Conservation (phyloP, 495 filamentous ascomycete genomes). For the Entonaema liquescens region DNA sequence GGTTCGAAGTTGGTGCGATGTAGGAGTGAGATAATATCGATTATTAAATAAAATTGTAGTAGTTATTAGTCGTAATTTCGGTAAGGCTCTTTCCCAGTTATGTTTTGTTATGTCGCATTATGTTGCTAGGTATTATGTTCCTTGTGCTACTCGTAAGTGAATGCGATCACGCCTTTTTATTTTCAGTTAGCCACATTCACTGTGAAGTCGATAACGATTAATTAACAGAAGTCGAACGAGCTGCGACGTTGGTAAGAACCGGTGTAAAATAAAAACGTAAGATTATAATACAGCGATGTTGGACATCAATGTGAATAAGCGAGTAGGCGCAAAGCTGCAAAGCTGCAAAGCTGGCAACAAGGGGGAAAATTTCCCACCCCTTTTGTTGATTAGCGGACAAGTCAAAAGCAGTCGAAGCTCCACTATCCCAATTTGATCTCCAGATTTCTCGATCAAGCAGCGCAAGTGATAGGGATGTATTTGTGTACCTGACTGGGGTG, state of each 20-base stretch:
- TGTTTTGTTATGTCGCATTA: not conserved
- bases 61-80: constrained; percentile 18
- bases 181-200: constrained; percentile 6
- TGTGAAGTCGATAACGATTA: not conserved
- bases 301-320: constrained; percentile 23
- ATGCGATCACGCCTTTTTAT: constrained; percentile 2
- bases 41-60: constrained; percentile 3
- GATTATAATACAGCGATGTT: constrained; percentile 9
- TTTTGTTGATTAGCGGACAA: constrained; percentile 17
- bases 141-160: not conserved
- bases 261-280: constrained; percentile 6
- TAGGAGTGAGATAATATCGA: constrained; percentile 8
- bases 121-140: not conserved
- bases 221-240: not conserved
- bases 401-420: not conserved
- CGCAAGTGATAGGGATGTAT: not conserved
- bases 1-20: constrained; percentile 6
- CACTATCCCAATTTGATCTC: constrained; percentile 21
- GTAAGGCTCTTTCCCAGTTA: constrained; percentile 3
- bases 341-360: not conserved
- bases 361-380: constrained; percentile 27
- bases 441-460: constrained; percentile 18
- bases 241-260: constrained; percentile 5
- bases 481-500: constrained; percentile 4
- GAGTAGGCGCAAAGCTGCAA: constrained; percentile 1